phyloP scores from a whole-genome alignment of 306 rosid species.

The Macrotyloma uniflorum region DNA sequence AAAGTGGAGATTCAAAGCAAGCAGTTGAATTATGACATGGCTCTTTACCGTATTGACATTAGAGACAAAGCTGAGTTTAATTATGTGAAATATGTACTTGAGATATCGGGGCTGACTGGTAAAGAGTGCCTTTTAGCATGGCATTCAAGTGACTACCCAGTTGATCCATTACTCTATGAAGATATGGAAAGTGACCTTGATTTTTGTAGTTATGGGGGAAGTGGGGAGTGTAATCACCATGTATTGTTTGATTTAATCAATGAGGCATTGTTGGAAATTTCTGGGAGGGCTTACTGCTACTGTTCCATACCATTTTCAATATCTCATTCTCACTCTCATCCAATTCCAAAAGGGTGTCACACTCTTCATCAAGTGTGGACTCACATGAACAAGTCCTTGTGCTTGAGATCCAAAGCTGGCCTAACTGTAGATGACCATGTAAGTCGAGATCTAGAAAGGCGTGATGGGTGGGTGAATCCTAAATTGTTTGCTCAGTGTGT shows the following conservation, averaged over 20 bases:
- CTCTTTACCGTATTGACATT: not conserved
- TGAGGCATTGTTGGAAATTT: slow-evolving; percentile 65
- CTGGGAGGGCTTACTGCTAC: slow-evolving; percentile 51
- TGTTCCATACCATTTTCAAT: slow-evolving; percentile 38
- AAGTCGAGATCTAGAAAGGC: slow-evolving; percentile 48
- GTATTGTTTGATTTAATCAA: slow-evolving; percentile 66
- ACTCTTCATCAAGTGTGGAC: slow-evolving; percentile 59
- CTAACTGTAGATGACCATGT: slow-evolving; percentile 50
- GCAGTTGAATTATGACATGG: slow-evolving; percentile 13
- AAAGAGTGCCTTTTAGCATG: slow-evolving; percentile 45
- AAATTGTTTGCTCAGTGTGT: slow-evolving; percentile 51
- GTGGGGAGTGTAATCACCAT: slow-evolving; percentile 49
- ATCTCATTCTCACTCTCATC: slow-evolving; percentile 36
- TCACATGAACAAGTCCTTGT: slow-evolving; percentile 51
- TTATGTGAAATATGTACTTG: slow-evolving; percentile 61
- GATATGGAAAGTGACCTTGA: slow-evolving; percentile 58
- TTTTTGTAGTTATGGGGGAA: slow-evolving; percentile 38
- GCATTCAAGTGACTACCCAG: slow-evolving; percentile 51
- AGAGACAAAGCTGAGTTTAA: slow-evolving; percentile 43
- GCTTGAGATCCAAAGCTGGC: slow-evolving; percentile 39
- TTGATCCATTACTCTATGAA: slow-evolving; percentile 50
- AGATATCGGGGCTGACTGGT: slow-evolving; percentile 53
- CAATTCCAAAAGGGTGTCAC: slow-evolving; percentile 45
- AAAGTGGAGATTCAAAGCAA: slow-evolving; percentile 25
- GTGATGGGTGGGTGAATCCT: slow-evolving; percentile 58